Percentiles rank a stretch among this genome's conserved stretches.
These are phyloP conservation scores for Aspergillus tubingensis DNA, from an alignment of 2,329 filamentous ascomycete genomes.

Conservation along the genomic window DNA sequence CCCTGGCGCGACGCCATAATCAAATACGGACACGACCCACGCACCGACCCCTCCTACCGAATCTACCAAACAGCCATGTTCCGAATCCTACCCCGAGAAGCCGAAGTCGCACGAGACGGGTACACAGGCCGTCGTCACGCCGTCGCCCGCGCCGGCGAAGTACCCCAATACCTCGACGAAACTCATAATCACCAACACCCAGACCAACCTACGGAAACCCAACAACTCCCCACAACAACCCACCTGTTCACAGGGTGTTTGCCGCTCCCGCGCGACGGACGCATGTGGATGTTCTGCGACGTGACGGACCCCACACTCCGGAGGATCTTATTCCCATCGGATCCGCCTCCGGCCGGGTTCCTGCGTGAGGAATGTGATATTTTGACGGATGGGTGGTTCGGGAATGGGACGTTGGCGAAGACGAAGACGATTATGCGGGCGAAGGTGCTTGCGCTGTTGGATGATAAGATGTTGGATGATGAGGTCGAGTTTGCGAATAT, in stretches of 20 bases:
- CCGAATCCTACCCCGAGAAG: slow-evolving; percentile 57
- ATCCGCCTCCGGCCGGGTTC: slow-evolving; percentile 50
- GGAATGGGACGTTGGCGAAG: slow-evolving; percentile 78
- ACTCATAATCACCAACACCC: slow-evolving; percentile 6
- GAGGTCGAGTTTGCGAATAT: slow-evolving; percentile 42
- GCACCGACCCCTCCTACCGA: slow-evolving; percentile 72
- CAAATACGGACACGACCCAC: slow-evolving; percentile 82
- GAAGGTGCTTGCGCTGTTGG: slow-evolving; percentile 71
- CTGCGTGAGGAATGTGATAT: slow-evolving; percentile 62
- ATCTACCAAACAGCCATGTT: slow-evolving; percentile 89
- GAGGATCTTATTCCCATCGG: slow-evolving; percentile 64
- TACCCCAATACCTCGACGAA: not conserved
- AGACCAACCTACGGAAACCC: no score
- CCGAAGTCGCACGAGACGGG: slow-evolving; percentile 36
- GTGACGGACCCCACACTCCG: slow-evolving; percentile 77
- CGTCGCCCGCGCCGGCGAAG: slow-evolving; percentile 24
- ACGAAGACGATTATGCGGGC: slow-evolving; percentile 84
- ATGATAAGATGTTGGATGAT: slow-evolving; percentile 32
- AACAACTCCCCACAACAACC: slow-evolving; percentile 16
- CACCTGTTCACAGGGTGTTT: slow-evolving; percentile 82
- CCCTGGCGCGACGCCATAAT: slow-evolving; percentile 90
- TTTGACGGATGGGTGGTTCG: slow-evolving; percentile 76
- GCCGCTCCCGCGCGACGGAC: slow-evolving; percentile 73
- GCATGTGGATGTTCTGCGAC: slow-evolving; percentile 93
- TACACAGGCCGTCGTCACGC: slow-evolving; percentile 32